Evolutionary conservation across 768 basidiomycete species (phyloP).

Genomic region (Macrolepiota dolichaula): DNA sequence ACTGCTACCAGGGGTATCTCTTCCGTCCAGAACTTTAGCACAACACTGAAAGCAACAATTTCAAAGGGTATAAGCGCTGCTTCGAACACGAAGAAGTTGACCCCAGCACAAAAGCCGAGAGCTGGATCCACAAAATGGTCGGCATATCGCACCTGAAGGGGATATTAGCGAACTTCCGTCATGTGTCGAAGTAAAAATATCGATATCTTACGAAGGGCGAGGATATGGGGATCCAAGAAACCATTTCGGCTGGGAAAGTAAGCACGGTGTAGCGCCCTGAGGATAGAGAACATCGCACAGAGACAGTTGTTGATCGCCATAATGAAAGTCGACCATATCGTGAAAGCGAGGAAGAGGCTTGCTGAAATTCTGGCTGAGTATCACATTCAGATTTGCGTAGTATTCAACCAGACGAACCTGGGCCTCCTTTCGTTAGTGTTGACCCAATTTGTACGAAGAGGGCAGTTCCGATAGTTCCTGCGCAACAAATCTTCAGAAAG

Average conservation of each 20-base stretch:
- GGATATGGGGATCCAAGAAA: constrained; percentile 75
- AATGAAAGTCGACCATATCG: constrained; percentile 46
- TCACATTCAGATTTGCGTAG: constrained; percentile 14
- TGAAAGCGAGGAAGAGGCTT: constrained; percentile 48
- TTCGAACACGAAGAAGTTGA: constrained; percentile 58
- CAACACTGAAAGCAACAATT: constrained; percentile 51
- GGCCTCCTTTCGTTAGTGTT: constrained; percentile 58
- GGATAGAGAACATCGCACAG: constrained; percentile 21
- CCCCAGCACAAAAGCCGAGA: constrained; percentile 49
- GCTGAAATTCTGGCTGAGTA: constrained; percentile 21
- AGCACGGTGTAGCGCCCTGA: constrained; percentile 2
- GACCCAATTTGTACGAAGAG: constrained; percentile 73
- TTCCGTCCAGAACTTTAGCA: constrained; percentile 52
- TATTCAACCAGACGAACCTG: constrained; percentile 37
- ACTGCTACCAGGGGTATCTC: constrained; percentile 43
- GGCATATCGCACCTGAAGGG: constrained; percentile 49
- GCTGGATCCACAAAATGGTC: constrained; percentile 57
- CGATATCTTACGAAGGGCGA: constrained; percentile 61
- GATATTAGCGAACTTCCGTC: background rate
- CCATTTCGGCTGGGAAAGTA: constrained; percentile 68
- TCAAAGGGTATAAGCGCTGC: constrained; percentile 44
- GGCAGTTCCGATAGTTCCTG: constrained; percentile 72
- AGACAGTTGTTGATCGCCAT: constrained; percentile 47
- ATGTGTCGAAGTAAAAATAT: background rate
- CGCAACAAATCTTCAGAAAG: background rate